Evolutionary conservation across 331 rosid species (phyloP).

Genomic region (Spiraea crenata): DNA sequence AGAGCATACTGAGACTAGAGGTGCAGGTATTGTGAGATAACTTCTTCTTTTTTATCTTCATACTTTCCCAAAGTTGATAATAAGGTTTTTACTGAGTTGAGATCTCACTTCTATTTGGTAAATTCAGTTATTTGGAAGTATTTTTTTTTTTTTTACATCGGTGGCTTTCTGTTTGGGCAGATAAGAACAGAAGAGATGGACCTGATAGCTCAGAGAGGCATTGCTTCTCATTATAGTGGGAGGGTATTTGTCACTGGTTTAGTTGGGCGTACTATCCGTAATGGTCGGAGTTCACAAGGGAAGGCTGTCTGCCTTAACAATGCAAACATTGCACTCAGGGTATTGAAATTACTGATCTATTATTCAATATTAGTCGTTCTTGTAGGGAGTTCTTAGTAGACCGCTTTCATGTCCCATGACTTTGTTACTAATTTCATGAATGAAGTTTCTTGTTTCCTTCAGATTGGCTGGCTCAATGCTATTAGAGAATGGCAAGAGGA

Average conservation of each 20-base stretch:
- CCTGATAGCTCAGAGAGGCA: constrained; percentile 97
- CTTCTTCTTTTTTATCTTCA: constrained; percentile 18
- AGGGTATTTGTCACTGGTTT: constrained; percentile 61
- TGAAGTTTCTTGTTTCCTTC: constrained; percentile 39
- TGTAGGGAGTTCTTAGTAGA: constrained; percentile 26
- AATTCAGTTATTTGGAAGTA: not conserved
- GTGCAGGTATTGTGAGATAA: constrained; percentile 65
- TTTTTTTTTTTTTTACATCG: constrained; percentile 1
- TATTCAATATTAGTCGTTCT: constrained; percentile 23
- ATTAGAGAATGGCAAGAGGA: constrained; percentile 99
- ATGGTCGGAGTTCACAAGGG: constrained; percentile 73
- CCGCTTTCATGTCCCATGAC: constrained; percentile 18
- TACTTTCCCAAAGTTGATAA: constrained; percentile 16
- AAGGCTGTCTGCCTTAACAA: constrained; percentile 84
- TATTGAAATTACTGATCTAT: constrained; percentile 34
- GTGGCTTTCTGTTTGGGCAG: constrained; percentile 43
- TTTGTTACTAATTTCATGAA: constrained; percentile 37
- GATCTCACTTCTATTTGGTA: not conserved
- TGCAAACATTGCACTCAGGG: constrained; percentile 98
- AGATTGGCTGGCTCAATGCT: constrained; percentile 99
- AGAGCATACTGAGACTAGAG: constrained; percentile 92
- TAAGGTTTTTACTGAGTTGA: constrained; percentile 9
- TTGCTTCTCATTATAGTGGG: constrained; percentile 97
- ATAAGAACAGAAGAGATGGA: constrained; percentile 97
- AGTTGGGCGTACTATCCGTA: constrained; percentile 63